Percentiles rank a stretch among this genome's conserved stretches.
Evolutionary conservation across 176 grass and related monocot species (phyloP).

Genomic region (Canna indica): DNA sequence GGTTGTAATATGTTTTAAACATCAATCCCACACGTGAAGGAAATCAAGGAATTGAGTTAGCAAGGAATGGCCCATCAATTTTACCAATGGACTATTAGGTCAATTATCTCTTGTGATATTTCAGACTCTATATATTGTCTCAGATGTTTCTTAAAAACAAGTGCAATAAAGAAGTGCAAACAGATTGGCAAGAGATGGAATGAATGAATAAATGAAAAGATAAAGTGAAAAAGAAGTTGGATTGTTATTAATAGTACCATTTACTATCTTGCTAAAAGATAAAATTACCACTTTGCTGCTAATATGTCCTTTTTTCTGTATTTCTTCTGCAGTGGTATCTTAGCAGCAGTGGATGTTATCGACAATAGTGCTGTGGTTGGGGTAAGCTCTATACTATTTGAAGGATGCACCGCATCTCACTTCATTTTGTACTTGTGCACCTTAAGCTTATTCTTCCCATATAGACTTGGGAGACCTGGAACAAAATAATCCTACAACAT

Average conservation of each 20-base stretch:
- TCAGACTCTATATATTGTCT: no score
- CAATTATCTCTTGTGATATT: no score
- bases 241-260: neutral
- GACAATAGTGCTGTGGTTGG: slow-evolving; percentile 59
- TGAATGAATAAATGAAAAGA: no score
- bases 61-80: neutral
- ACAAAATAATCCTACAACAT: neutral
- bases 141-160: neutral
- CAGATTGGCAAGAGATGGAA: neutral
- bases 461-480: no score
- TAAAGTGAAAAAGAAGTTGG: neutral
- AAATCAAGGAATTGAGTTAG: neutral
- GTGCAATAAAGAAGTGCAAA: neutral
- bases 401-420: neutral
- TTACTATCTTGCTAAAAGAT: neutral
- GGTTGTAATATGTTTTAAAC: neutral
- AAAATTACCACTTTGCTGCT: neutral
- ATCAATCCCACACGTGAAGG: neutral
- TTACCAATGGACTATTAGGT: no score
- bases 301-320: neutral
- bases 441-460: neutral
- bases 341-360: slow-evolving; percentile 83
- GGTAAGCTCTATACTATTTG: slow-evolving; percentile 30
- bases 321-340: slow-evolving; percentile 60
- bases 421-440: neutral